Conservation (phyloP, 768 basidiomycete genomes). For the Solioccasus polychromus region DNA sequence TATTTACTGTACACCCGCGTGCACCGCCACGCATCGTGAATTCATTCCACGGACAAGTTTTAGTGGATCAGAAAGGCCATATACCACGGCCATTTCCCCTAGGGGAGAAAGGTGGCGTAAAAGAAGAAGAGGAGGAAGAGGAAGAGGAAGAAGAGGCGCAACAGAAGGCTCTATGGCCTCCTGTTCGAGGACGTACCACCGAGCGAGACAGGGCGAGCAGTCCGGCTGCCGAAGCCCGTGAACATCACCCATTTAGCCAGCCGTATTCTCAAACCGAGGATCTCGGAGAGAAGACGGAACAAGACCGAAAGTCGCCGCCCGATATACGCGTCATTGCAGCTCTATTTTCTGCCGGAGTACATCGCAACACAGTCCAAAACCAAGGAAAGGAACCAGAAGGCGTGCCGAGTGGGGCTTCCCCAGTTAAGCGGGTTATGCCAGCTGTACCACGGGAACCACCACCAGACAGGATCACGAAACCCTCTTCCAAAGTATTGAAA, state of each 20-base stretch:
- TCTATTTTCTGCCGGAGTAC: neutral
- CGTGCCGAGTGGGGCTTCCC: neutral
- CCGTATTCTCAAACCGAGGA: neutral
- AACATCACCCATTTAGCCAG: constrained; percentile 20
- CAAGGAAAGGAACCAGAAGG: neutral
- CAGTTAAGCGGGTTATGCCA: neutral
- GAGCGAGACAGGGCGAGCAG: neutral
- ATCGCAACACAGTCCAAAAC: neutral
- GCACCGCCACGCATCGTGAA: constrained; percentile 24
- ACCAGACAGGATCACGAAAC: neutral
- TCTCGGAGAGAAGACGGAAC: neutral
- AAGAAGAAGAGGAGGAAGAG: neutral
- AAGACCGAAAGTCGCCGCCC: neutral
- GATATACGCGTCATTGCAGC: neutral
- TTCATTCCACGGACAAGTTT: constrained; percentile 12
- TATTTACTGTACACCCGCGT: constrained; percentile 1
- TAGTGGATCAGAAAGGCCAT: constrained; percentile 19
- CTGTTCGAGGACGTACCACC: constrained; percentile 5
- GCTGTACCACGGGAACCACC: neutral
- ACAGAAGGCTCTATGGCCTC: constrained; percentile 12
- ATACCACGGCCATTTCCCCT: constrained; percentile 7
- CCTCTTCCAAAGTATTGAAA: neutral
- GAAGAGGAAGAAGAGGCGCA: neutral
- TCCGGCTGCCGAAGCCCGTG: neutral
- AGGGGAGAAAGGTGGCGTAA: neutral